These are phyloP conservation scores for Pleurotus djamor DNA, from an alignment of 768 basidiomycete species.

Conservation along the genomic window DNA sequence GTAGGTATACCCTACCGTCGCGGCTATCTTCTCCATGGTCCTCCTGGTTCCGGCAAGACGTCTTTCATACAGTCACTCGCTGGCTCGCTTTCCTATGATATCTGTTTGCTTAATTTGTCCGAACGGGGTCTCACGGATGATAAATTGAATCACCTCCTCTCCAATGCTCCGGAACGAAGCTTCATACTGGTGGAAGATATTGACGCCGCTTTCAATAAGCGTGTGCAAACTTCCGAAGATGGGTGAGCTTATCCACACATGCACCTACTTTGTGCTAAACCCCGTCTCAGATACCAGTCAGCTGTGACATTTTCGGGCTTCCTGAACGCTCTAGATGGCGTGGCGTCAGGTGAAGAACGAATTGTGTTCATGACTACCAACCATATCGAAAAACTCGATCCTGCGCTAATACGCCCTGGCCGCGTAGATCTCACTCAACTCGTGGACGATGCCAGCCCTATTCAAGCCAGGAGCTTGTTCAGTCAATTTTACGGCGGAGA, in stretches of 20 bases:
- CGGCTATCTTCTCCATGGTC: constrained; percentile 93
- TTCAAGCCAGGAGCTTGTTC: constrained; percentile 79
- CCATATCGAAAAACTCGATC: constrained; percentile 84
- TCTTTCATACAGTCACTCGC: constrained; percentile 98
- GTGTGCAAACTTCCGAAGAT: constrained; percentile 87
- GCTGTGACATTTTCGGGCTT: constrained; percentile 98
- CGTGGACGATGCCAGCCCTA: constrained; percentile 83
- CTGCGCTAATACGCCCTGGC: constrained; percentile 93
- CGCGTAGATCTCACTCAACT: constrained; percentile 86
- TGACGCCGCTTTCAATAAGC: constrained; percentile 94
- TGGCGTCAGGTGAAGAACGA: constrained; percentile 97
- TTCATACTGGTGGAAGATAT: constrained; percentile 97
- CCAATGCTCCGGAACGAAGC: constrained; percentile 90
- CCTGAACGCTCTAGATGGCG: constrained; percentile 94
- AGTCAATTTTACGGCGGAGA: constrained; percentile 75
- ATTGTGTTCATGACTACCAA: constrained; percentile 99
- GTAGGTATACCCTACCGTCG: constrained; percentile 95
- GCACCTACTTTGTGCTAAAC: constrained; percentile 11
- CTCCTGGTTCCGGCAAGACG: constrained; percentile 97
- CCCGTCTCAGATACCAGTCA: constrained; percentile 73
- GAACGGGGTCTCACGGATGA: constrained; percentile 97
- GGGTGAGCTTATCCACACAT: constrained; percentile 56
- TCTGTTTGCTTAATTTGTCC: constrained; percentile 92
- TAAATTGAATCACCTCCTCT: constrained; percentile 90
- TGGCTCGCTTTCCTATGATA: constrained; percentile 90